Conservation (phyloP, 495 filamentous ascomycete genomes). For the Cercophora scortea region DNA sequence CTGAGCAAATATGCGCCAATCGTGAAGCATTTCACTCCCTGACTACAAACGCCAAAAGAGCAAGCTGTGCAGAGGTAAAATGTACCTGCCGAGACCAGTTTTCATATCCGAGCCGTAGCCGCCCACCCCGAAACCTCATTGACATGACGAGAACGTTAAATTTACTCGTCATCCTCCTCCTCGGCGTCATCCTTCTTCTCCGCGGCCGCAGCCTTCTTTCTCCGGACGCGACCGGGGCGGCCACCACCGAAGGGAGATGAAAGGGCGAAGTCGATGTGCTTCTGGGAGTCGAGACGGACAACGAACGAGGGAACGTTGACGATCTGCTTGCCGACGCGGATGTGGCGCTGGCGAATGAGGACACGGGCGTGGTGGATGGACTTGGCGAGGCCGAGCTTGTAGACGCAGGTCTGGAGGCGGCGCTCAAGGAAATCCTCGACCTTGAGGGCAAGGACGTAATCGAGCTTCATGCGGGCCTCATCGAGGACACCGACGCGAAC, state of each 20-base stretch:
- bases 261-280: slow-evolving; percentile 99
- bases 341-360: slow-evolving; percentile 97
- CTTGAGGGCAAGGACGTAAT: slow-evolving; percentile 99
- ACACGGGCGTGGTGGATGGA: slow-evolving; percentile 99
- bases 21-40: slow-evolving; percentile 22
- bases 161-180: slow-evolving; percentile 78
- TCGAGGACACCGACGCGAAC: slow-evolving; percentile 99
- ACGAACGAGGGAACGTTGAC: slow-evolving; percentile 99
- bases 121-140: slow-evolving; percentile 15
- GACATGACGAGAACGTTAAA: slow-evolving; percentile 16
- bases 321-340: slow-evolving; percentile 99
- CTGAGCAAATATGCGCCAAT: slow-evolving; percentile 13
- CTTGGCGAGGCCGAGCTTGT: slow-evolving; percentile 99
- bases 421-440: slow-evolving; percentile 99
- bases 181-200: slow-evolving; percentile 80
- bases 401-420: slow-evolving; percentile 97
- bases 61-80: slow-evolving; percentile 20
- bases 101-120: slow-evolving; percentile 29
- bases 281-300: slow-evolving; percentile 98
- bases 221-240: slow-evolving; percentile 88
- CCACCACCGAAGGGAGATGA: slow-evolving; percentile 97
- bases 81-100: slow-evolving; percentile 22
- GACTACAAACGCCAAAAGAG: slow-evolving; percentile 26
- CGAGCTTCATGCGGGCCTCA: slow-evolving; percentile 99
- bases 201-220: slow-evolving; percentile 98